Evolutionary conservation across 2,329 filamentous ascomycete genomes (phyloP).

Genomic region (Ophiostoma sp.): DNA sequence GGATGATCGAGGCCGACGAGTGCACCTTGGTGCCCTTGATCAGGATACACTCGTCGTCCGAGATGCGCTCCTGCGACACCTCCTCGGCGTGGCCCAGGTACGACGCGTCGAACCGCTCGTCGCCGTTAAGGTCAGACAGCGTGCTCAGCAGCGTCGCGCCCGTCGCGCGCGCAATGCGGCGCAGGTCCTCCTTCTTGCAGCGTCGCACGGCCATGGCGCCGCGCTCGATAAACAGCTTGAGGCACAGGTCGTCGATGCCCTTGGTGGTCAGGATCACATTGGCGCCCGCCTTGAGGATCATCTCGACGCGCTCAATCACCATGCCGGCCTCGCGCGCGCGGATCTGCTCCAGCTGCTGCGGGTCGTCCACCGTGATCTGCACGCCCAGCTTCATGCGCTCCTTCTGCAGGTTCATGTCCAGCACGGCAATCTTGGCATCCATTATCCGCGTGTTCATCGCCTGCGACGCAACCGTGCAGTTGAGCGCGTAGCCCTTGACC

Average conservation of each 20-base stretch:
- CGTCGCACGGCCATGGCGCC: conserved; percentile 92
- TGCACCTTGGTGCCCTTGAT: conserved; percentile 93
- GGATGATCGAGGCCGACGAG: conserved; percentile 90
- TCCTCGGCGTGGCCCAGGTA: conserved; percentile 89
- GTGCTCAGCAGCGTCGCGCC: conserved; percentile 90
- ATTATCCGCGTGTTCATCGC: conserved; percentile 91
- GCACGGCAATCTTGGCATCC: conserved; percentile 91
- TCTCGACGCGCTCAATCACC: conserved; percentile 86
- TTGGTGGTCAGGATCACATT: conserved; percentile 97
- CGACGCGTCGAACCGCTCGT: conserved; percentile 90
- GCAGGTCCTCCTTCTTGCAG: conserved; percentile 97
- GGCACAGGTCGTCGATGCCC: conserved; percentile 91
- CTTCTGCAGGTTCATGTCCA: conserved; percentile 98
- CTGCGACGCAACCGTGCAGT: conserved; percentile 97
- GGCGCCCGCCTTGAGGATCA: conserved; percentile 95
- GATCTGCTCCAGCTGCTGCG: conserved; percentile 95
- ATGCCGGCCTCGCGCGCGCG: conserved; percentile 88
- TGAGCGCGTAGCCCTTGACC: conserved; percentile 93
- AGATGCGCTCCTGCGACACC: conserved; percentile 96
- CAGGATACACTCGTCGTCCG: conserved; percentile 96
- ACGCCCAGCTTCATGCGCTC: conserved; percentile 99
- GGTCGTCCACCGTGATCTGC: conserved; percentile 96
- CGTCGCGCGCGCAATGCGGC: conserved; percentile 92
- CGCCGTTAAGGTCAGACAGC: conserved; percentile 91
- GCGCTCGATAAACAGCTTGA: conserved; percentile 91